Evolutionary conservation across 2,329 filamentous ascomycete genomes (phyloP).

Genomic region (Pseudogymnoascus sp.): DNA sequence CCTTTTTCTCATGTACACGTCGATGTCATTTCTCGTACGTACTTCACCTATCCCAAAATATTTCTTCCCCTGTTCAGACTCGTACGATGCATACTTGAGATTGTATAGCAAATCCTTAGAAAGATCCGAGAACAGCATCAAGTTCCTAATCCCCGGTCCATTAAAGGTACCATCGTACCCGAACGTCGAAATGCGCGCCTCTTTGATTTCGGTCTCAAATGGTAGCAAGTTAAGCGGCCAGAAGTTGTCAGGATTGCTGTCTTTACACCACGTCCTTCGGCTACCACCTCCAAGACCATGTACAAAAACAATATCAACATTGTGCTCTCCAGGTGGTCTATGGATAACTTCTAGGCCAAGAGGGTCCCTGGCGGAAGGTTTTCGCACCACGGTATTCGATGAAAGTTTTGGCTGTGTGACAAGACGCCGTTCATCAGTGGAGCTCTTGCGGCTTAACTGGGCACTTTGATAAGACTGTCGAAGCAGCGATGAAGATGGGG

Average conservation of each 20-base stretch:
- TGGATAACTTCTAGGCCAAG: background rate
- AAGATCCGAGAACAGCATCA: constrained; percentile 17
- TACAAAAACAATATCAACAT: constrained; percentile 28
- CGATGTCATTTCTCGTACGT: background rate
- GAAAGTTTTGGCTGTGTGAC: background rate
- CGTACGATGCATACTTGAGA: constrained; percentile 16
- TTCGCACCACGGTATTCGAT: background rate
- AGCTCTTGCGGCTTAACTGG: background rate
- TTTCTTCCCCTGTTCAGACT: background rate
- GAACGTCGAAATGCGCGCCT: constrained; percentile 30
- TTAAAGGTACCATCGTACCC: constrained; percentile 25
- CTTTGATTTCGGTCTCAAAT: constrained; percentile 24
- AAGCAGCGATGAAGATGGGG: background rate
- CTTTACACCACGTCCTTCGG: constrained; percentile 29
- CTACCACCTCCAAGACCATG: constrained; percentile 33
- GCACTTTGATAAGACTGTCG: background rate
- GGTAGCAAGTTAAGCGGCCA: constrained; percentile 32
- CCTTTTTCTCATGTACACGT: background rate
- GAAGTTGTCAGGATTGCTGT: constrained; percentile 20
- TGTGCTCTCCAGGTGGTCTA: background rate
- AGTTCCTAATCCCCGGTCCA: constrained; percentile 17
- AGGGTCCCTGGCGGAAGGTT: background rate
- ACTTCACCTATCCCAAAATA: constrained; percentile 13
- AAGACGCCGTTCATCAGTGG: background rate
- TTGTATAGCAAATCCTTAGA: constrained; percentile 9